Conservation (phyloP, 108 stramenopile genomes). For the Fragilariopsis cylindrus region DNA sequence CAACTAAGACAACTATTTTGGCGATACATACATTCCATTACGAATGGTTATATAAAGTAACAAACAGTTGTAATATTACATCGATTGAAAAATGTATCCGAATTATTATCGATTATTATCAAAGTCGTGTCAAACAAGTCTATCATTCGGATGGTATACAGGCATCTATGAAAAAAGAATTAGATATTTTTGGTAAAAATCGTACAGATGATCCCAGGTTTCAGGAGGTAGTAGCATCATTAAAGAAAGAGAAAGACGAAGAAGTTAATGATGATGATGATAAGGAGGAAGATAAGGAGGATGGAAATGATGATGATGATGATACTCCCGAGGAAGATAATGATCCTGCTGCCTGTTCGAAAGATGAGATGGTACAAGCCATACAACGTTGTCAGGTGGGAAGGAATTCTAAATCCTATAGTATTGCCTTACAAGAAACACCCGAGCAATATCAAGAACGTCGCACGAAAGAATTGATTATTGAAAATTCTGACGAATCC, state of each 20-base stretch:
- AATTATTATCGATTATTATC: background rate
- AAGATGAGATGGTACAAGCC: background rate
- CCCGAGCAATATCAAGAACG: background rate
- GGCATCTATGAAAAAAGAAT: background rate
- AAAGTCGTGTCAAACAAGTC: conserved; percentile 1
- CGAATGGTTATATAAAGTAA: background rate
- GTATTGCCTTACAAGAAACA: background rate
- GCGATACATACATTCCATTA: background rate
- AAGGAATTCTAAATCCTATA: background rate
- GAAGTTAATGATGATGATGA: background rate
- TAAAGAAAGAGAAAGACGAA: background rate
- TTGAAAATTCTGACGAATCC: background rate
- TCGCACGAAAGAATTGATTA: background rate
- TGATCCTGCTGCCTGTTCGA: conserved; percentile 2
- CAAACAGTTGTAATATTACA: background rate
- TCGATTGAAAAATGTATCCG: background rate
- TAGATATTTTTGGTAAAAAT: background rate
- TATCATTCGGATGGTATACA: background rate
- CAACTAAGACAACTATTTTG: background rate
- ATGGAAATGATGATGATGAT: background rate
- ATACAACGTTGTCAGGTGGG: conserved; percentile 2
- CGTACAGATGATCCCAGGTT: background rate
- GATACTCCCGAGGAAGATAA: background rate
- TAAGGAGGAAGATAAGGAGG: background rate
- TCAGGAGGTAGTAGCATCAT: background rate